A percentile compares a stretch with the other conserved stretches of the same genome.
Evolutionary conservation across 208 protist species (phyloP).

Genomic region (Crithidia brevicula): DNA sequence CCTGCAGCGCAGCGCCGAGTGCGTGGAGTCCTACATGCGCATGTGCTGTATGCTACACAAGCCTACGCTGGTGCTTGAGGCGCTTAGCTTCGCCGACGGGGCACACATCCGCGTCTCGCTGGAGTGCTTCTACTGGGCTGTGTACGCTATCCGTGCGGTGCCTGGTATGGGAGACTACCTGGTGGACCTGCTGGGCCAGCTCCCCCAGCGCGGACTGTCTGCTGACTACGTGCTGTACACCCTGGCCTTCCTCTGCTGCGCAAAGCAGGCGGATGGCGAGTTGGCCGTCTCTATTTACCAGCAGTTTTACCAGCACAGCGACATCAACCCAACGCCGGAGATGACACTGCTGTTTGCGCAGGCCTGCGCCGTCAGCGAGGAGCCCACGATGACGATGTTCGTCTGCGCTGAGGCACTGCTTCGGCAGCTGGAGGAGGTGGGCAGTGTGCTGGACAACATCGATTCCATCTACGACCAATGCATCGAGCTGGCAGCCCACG

Average conservation of each 20-base stretch:
- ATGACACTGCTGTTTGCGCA: slow-evolving; percentile 81
- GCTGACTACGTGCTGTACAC: slow-evolving; percentile 86
- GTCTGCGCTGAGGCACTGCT: slow-evolving; percentile 50
- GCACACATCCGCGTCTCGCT: slow-evolving; percentile 58
- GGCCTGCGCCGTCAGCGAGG: slow-evolving; percentile 63
- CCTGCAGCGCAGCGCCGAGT: slow-evolving; percentile 49
- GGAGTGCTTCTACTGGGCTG: slow-evolving; percentile 78
- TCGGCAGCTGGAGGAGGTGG: slow-evolving; percentile 66
- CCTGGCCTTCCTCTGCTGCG: slow-evolving; percentile 77
- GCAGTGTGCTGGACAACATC: slow-evolving; percentile 69
- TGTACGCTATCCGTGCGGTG: slow-evolving; percentile 73
- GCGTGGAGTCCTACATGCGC: slow-evolving; percentile 79
- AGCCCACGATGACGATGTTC: slow-evolving; percentile 72
- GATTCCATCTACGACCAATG: slow-evolving; percentile 77
- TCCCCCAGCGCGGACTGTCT: slow-evolving; percentile 72
- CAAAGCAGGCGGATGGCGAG: slow-evolving; percentile 77
- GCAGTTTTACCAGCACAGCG: slow-evolving; percentile 63
- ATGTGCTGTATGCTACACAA: slow-evolving; percentile 59
- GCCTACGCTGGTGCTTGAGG: slow-evolving; percentile 71
- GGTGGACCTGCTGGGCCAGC: slow-evolving; percentile 73
- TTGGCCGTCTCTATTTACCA: slow-evolving; percentile 74
- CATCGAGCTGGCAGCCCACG: slow-evolving; percentile 76
- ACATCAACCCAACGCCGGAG: slow-evolving; percentile 87
- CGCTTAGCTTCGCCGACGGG: slow-evolving; percentile 70
- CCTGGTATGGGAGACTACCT: slow-evolving; percentile 80